Conservation (phyloP, 208 protist genomes). For the Phytomonas sp. region DNA sequence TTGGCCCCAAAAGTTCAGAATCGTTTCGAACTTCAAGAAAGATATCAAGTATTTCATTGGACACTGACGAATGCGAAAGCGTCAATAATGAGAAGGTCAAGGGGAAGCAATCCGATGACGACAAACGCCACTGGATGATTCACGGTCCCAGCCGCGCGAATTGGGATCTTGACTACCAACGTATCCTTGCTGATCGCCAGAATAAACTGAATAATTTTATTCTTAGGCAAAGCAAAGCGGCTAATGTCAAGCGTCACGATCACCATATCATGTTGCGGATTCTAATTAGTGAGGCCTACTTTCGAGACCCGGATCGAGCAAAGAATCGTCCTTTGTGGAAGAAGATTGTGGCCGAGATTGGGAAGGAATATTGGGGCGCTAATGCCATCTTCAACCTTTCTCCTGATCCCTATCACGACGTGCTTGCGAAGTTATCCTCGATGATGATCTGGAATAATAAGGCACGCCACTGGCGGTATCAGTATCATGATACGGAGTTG, state of each 20-base stretch:
- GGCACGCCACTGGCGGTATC: constrained; percentile 54
- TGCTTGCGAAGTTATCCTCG: constrained; percentile 72
- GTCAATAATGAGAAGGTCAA: neutral
- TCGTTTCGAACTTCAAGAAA: constrained; percentile 1
- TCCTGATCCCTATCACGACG: constrained; percentile 78
- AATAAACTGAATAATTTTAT: constrained; percentile 72
- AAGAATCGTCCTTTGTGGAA: constrained; percentile 61
- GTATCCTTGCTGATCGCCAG: constrained; percentile 48
- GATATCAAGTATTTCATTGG: neutral
- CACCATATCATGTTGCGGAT: constrained; percentile 83
- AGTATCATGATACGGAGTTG: constrained; percentile 51
- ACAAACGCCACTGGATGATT: constrained; percentile 6
- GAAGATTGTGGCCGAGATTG: constrained; percentile 45
- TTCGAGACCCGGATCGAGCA: constrained; percentile 39
- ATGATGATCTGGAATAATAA: constrained; percentile 82
- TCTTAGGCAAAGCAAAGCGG: constrained; percentile 33
- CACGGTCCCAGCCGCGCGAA: constrained; percentile 36
- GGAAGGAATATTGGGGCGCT: constrained; percentile 75
- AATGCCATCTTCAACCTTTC: constrained; percentile 66
- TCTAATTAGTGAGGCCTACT: constrained; percentile 64
- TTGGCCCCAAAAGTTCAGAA: constrained; percentile 8
- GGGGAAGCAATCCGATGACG: neutral
- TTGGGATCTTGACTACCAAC: constrained; percentile 38
- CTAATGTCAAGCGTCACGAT: constrained; percentile 49
- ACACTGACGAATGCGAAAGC: neutral